These are phyloP conservation scores for Candida sphagnicola DNA, from an alignment of 805 yeast genomes.

Conservation along the genomic window DNA sequence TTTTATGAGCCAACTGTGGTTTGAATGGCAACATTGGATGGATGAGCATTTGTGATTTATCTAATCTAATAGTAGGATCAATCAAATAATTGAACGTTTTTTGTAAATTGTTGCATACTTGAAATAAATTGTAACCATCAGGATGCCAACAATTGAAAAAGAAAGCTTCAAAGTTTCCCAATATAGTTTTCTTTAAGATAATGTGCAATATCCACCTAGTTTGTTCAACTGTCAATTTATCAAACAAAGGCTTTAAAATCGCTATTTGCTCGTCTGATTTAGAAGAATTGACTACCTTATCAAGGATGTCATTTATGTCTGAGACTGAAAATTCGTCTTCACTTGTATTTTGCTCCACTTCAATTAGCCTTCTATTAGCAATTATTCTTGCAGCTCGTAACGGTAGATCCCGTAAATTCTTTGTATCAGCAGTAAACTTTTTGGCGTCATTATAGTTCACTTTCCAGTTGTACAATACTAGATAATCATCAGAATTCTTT, in stretches of 20 bases:
- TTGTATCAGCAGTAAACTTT: slow-evolving; percentile 40
- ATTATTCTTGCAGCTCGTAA: slow-evolving; percentile 47
- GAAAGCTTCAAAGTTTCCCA: slow-evolving; percentile 58
- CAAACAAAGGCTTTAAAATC: slow-evolving; percentile 48
- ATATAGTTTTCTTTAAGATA: slow-evolving; percentile 53
- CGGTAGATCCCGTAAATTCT: slow-evolving; percentile 39
- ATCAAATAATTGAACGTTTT: slow-evolving; percentile 53
- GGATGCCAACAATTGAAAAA: slow-evolving; percentile 71
- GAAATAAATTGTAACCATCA: slow-evolving; percentile 62
- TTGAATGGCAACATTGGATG: slow-evolving; percentile 54
- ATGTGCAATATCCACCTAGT: slow-evolving; percentile 66
- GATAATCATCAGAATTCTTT: slow-evolving; percentile 57
- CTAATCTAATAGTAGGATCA: slow-evolving; percentile 46
- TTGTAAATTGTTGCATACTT: slow-evolving; percentile 62
- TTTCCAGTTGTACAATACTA: slow-evolving; percentile 34
- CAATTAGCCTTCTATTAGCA: slow-evolving; percentile 42
- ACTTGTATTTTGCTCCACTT: slow-evolving; percentile 28
- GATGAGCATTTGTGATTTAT: slow-evolving; percentile 36
- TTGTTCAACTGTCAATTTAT: slow-evolving; percentile 56
- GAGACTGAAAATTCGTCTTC: slow-evolving; percentile 16
- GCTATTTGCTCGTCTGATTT: slow-evolving; percentile 34
- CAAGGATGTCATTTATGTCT: slow-evolving; percentile 28
- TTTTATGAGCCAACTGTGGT: slow-evolving; percentile 71
- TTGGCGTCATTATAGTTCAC: slow-evolving; percentile 26
- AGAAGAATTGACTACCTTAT: slow-evolving; percentile 20